Evolutionary conservation across 2,329 filamentous ascomycete species (phyloP).

Genomic region (Parasarocladium wereldwijsianum): DNA sequence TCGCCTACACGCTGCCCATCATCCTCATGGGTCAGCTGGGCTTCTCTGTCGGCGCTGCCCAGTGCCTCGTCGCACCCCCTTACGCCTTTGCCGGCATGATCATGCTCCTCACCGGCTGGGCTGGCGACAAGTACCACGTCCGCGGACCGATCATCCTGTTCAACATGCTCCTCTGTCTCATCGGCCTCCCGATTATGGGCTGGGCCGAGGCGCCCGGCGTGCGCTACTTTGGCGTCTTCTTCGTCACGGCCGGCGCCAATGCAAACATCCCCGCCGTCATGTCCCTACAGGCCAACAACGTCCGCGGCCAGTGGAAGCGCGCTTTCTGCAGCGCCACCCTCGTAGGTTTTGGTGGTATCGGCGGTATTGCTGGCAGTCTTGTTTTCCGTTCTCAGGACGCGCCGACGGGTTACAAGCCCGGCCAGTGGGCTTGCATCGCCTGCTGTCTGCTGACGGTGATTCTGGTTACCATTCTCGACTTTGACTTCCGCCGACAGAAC

Average conservation of each 20-base stretch:
- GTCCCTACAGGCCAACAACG: slow-evolving; percentile 62
- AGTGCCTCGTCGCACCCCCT: slow-evolving; percentile 59
- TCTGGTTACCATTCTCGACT: slow-evolving; percentile 24
- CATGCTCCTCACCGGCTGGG: slow-evolving; percentile 44
- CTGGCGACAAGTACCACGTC: slow-evolving; percentile 51
- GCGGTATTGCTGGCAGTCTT: slow-evolving; percentile 10
- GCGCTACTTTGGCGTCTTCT: slow-evolving; percentile 62
- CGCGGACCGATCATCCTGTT: slow-evolving; percentile 51
- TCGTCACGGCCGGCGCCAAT: slow-evolving; percentile 63
- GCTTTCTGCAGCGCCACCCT: slow-evolving; percentile 11
- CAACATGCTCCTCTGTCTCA: slow-evolving; percentile 51
- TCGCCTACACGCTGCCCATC: slow-evolving; percentile 68
- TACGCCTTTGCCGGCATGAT: slow-evolving; percentile 50
- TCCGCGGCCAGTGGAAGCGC: slow-evolving; percentile 12
- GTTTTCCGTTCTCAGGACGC: slow-evolving; percentile 11
- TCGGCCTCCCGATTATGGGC: slow-evolving; percentile 60
- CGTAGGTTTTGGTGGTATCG: slow-evolving; percentile 10
- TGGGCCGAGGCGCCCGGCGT: slow-evolving; percentile 41
- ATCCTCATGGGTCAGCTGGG: slow-evolving; percentile 51
- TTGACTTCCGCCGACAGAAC: slow-evolving; percentile 29
- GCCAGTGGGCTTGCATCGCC: slow-evolving; percentile 40
- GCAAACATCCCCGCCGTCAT: slow-evolving; percentile 62
- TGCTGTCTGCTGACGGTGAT: slow-evolving; percentile 30
- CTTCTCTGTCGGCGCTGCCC: slow-evolving; percentile 47
- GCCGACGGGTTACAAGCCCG: slow-evolving; percentile 35